Evolutionary conservation across 2,329 filamentous ascomycete species (phyloP), one percentile per base, ranked within the genome.

Genomic region (Trichoderma brevicompactum): DNA sequence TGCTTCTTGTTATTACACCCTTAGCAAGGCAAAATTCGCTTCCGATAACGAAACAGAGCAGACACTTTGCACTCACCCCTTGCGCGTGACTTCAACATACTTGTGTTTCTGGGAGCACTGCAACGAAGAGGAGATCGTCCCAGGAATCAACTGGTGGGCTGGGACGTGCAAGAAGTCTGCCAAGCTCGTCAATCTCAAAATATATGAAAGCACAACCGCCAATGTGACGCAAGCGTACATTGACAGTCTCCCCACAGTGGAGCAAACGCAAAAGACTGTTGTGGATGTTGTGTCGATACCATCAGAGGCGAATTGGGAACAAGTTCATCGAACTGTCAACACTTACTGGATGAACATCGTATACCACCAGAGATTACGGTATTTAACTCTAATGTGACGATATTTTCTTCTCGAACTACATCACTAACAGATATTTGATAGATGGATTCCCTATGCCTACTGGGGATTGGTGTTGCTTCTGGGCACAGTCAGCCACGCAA

Each of bases 1-100:
- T 23, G 69, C 65, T 12, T 64, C 69, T 2, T 70, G 69, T 41
- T 70, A 70, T 65, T 67, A 69, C 55, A 53, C 68, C n/a, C 59
- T 70, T 9, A 48, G 63, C 60, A 67, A 69, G 60, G 23, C 60
- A 38, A 69, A 65, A 12, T 70, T 62, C 52, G 54, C 60, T 12
- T 69, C 59, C 3, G 49, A 65, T 17, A 64, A 62, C 32, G 55
- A 50, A 19, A 67, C 65, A 12, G 68, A 60, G 2, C 59, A 70
- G 64, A 59, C 56, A 5, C 67, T 65, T 13, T 70, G 69, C 34
- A 65, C 66, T 36, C 68, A 70, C 40, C 65, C 67, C 8, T 58
- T 69, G 15, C 66, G 67, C 9, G 65, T 70, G 9, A 50, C 59
- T 19, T 70, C 69, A 6, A 70, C 66, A 2, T 70, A 68, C 48